Percentiles rank a stretch among this genome's conserved stretches.
Conservation (phyloP, 495 filamentous ascomycete genomes). For the Emericellopsis terricola region DNA sequence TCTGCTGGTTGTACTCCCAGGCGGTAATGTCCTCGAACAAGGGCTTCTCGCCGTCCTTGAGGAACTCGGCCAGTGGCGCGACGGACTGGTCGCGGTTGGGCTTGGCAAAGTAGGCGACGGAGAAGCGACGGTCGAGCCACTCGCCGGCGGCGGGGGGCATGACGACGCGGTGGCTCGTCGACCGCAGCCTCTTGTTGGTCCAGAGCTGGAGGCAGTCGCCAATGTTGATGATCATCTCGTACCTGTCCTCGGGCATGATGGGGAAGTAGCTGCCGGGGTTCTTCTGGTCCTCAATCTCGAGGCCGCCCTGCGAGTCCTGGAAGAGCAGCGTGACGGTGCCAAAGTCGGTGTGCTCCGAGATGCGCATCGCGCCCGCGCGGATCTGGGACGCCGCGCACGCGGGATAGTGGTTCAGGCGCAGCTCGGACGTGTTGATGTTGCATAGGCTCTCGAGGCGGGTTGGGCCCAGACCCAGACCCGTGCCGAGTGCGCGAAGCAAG, state of each 20-base stretch:
- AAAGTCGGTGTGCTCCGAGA: conserved; percentile 21
- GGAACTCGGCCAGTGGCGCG: no score
- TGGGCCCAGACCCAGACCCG: no score
- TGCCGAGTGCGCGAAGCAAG: conserved; percentile 9
- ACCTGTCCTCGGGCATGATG: no score
- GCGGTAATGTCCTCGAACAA: no score
- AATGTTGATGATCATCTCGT: conserved; percentile 28
- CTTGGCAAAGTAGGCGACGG: conserved; percentile 1
- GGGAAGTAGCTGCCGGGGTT: no score
- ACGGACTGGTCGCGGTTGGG: no score
- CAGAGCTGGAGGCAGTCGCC: conserved; percentile 15
- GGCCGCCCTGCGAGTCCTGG: conserved; percentile 19
- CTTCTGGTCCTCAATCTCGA: conserved; percentile 20
- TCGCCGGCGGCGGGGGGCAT: not conserved
- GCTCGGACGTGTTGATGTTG: no score
- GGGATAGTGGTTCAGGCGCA: conserved; percentile 43
- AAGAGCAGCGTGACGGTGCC: conserved; percentile 23
- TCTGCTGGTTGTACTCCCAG: no score
- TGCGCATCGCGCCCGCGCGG: conserved; percentile 2
- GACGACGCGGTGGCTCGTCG: conserved; percentile 2
- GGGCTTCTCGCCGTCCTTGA: no score
- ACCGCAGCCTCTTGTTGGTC: conserved; percentile 3
- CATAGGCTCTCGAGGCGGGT: no score
- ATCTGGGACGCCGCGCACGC: conserved; percentile 13
- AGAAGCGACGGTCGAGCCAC: not conserved